phyloP scores from a whole-genome alignment of 345 rosid species.

The Syzygium aromaticum region DNA sequence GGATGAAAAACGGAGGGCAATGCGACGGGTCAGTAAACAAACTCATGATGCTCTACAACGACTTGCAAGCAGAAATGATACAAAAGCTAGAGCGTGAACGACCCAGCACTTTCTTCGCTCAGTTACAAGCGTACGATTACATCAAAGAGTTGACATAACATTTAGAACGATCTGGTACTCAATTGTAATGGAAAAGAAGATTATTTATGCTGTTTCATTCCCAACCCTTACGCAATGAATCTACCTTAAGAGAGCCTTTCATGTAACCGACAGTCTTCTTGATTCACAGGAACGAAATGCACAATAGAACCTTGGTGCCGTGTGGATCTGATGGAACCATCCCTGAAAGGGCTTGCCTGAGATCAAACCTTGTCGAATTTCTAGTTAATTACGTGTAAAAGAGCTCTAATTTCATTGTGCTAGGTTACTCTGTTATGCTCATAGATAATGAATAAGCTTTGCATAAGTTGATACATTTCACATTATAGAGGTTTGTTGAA shows the following conservation, averaged over 20 bases:
- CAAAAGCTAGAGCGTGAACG: not conserved
- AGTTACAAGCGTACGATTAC: not conserved
- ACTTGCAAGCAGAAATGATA: not conserved
- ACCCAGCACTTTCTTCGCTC: not conserved
- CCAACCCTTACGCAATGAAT: not conserved
- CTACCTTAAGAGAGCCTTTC: not conserved
- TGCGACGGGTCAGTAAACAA: not conserved
- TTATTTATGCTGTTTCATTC: not conserved
- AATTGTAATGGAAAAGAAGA: not conserved
- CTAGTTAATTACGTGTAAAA: not conserved
- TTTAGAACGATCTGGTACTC: not conserved
- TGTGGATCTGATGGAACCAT: not conserved
- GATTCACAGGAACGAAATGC: not conserved
- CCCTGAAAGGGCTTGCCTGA: not conserved
- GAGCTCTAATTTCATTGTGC: not conserved
- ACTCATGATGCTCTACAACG: not conserved
- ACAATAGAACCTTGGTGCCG: not conserved
- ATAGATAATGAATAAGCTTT: not conserved
- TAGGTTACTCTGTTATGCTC: not conserved
- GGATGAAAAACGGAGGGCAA: not conserved
- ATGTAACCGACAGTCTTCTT: not conserved
- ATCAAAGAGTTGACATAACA: not conserved
- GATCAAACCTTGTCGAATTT: not conserved
- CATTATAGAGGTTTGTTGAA: not conserved
- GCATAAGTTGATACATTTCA: not conserved